phyloP scores from a whole-genome alignment of 2,329 filamentous ascomycete genomes.

The Neoscytalidium dimidiatum region DNA sequence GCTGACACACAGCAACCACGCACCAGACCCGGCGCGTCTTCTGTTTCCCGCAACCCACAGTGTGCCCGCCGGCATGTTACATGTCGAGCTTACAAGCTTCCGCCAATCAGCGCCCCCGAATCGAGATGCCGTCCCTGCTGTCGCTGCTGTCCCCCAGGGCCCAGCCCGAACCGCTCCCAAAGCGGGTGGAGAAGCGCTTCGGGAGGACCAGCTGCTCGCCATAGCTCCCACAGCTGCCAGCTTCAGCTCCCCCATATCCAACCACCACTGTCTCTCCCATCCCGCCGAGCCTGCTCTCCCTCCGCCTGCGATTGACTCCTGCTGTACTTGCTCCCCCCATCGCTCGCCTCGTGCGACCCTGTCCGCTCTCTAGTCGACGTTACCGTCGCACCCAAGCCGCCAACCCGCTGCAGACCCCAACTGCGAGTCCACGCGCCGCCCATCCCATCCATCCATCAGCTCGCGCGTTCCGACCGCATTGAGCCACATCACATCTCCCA shows the following conservation, averaged over 20 bases:
- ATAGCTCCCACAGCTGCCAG: constrained; percentile 11
- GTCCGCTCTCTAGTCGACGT: background rate
- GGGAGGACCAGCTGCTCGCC: background rate
- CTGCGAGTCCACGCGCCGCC: background rate
- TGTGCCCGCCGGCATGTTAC: too few species aligned
- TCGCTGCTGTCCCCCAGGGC: background rate
- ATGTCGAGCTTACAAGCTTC: background rate
- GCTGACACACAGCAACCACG: background rate
- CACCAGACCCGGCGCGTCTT: constrained; percentile 1
- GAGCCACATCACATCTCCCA: background rate
- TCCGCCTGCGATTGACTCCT: background rate
- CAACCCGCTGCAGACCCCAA: background rate
- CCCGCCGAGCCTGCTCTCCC: background rate
- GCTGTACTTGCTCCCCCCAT: background rate
- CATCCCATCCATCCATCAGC: background rate
- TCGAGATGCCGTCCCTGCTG: too few species aligned
- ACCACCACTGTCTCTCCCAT: background rate
- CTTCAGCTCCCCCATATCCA: background rate
- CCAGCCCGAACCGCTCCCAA: background rate
- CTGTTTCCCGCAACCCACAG: background rate
- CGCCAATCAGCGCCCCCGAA: background rate
- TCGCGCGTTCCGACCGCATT: background rate
- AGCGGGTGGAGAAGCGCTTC: constrained; percentile 7
- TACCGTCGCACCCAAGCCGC: background rate
- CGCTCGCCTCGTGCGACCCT: constrained; percentile 3